A percentile compares a stretch with the other conserved stretches of the same genome.
Evolutionary conservation across 208 protist species (phyloP).

Genomic region (Paratrypanosoma confusum): DNA sequence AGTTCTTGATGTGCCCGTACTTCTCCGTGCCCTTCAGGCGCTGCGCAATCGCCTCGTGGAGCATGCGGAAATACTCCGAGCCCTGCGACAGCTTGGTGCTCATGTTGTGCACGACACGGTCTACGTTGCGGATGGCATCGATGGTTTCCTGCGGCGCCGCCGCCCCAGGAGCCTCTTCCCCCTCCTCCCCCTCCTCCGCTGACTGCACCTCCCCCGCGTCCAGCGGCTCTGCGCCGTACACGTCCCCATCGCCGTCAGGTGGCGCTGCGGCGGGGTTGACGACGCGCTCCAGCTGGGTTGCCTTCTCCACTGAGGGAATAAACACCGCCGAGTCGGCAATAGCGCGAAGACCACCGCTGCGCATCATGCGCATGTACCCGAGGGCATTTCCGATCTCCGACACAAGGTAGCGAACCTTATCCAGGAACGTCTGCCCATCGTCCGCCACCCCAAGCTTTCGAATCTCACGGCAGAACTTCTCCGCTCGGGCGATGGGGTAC

Average conservation of each 20-base stretch:
- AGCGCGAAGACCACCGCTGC: conserved; percentile 79
- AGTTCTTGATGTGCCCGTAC: conserved; percentile 85
- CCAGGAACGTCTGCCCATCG: conserved; percentile 81
- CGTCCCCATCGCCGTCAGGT: conserved; percentile 17
- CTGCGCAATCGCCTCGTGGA: conserved; percentile 86
- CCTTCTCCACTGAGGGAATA: conserved; percentile 73
- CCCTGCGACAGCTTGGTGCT: conserved; percentile 84
- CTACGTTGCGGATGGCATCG: conserved; percentile 59
- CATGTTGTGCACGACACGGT: conserved; percentile 69
- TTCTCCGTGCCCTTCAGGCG: conserved; percentile 27
- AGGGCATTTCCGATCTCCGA: conserved; percentile 97
- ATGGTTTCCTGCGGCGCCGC: conserved; percentile 16
- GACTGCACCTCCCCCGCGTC: not conserved
- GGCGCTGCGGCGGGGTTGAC: conserved; percentile 15
- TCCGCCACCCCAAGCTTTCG: conserved; percentile 76
- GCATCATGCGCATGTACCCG: conserved; percentile 95
- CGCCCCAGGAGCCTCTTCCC: conserved; percentile 3
- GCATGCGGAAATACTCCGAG: conserved; percentile 92
- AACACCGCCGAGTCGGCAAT: conserved; percentile 86
- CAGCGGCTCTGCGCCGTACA: conserved; percentile 6
- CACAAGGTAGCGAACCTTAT: conserved; percentile 91
- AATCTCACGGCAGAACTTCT: conserved; percentile 90
- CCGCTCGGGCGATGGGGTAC: conserved; percentile 85
- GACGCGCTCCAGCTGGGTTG: conserved; percentile 41
- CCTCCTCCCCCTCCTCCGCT: not conserved